Percentiles rank a stretch among this genome's conserved stretches.
Evolutionary conservation across 2,329 filamentous ascomycete genomes (phyloP).

Genomic region (Colletotrichum sp.): DNA sequence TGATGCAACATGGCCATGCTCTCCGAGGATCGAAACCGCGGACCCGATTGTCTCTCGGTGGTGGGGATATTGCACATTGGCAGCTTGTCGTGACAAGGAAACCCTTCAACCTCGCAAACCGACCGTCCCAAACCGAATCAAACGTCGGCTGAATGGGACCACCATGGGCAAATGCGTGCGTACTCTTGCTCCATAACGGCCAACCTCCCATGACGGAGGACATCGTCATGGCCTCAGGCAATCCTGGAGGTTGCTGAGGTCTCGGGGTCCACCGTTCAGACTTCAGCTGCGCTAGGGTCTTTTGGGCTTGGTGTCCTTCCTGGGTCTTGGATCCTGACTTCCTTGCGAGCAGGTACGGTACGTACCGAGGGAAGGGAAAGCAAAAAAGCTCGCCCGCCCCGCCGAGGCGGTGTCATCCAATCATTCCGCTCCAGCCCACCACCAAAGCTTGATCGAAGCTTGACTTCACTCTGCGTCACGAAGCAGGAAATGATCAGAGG

Average conservation of each 20-base stretch:
- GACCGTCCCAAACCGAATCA: not conserved
- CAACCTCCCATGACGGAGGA: not conserved
- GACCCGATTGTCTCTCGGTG: not conserved
- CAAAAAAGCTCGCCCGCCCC: not conserved
- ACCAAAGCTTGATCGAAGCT: constrained; percentile 21
- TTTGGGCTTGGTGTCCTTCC: not conserved
- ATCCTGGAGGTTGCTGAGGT: not conserved
- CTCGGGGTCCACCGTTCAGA: not conserved
- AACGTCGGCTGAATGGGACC: not conserved
- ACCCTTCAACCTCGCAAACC: not conserved
- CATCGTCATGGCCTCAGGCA: not conserved
- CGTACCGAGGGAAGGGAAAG: not conserved
- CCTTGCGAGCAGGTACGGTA: not conserved
- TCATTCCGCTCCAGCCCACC: not conserved
- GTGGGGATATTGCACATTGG: not conserved
- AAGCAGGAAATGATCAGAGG: constrained; percentile 20
- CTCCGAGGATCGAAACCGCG: not conserved
- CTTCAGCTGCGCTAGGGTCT: not conserved
- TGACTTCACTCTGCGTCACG: constrained; percentile 4
- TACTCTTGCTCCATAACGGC: not conserved
- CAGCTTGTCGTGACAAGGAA: not conserved
- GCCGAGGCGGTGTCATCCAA: not conserved
- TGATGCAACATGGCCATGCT: constrained; percentile 1
- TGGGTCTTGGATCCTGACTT: not conserved
- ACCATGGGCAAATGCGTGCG: not conserved